Evolutionary conservation across 331 rosid genomes (phyloP).

Genomic region (Acacia concinna): DNA sequence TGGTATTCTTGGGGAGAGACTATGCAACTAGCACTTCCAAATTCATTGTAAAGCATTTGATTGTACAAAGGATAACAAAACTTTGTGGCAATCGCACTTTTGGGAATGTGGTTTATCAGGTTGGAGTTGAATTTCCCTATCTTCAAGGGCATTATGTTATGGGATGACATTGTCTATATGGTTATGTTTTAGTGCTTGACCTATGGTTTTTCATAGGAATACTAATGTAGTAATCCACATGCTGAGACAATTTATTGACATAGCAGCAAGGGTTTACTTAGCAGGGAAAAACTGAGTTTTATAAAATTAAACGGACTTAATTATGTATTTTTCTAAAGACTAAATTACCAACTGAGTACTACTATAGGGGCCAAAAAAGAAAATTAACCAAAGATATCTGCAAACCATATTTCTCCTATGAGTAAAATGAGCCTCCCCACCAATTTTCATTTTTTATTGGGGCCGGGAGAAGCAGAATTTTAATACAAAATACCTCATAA

Average conservation of each 20-base stretch:
- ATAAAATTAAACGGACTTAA: neutral
- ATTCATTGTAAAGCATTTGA: neutral
- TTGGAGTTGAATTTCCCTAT: neutral
- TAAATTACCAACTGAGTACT: neutral
- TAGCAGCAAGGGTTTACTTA: neutral
- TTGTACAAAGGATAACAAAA: neutral
- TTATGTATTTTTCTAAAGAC: neutral
- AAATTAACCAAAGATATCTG: neutral
- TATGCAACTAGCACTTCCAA: neutral
- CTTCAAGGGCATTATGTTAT: neutral
- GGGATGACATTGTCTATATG: neutral
- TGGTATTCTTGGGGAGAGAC: neutral
- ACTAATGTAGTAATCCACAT: neutral
- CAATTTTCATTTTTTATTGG: slow-evolving; percentile 8
- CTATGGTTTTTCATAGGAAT: neutral
- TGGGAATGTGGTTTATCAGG: neutral
- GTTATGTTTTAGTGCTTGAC: neutral
- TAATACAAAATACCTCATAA: slow-evolving; percentile 65
- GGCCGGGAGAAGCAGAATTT: slow-evolving; percentile 5
- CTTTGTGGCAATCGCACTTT: neutral
- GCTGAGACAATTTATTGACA: neutral
- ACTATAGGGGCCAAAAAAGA: neutral
- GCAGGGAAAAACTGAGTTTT: neutral
- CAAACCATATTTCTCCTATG: slow-evolving; percentile 18
- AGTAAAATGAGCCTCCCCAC: slow-evolving; percentile 26